Evolutionary conservation across 2,329 filamentous ascomycete genomes (phyloP).

Genomic region (Diaporthe caulivora): DNA sequence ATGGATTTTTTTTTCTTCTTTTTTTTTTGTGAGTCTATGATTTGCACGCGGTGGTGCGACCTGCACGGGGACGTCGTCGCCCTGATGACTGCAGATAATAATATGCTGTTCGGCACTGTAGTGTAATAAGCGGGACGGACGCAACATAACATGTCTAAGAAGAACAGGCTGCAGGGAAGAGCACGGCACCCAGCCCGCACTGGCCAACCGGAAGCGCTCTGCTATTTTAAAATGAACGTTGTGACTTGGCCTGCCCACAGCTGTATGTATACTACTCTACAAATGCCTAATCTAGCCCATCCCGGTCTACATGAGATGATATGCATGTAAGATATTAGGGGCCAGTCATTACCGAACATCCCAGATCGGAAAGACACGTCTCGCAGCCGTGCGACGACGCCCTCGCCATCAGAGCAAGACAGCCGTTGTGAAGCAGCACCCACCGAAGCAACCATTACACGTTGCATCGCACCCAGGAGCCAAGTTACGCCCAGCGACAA

Average conservation of each 20-base stretch:
- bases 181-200: not conserved
- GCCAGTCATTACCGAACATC: not conserved
- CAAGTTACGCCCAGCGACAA: not conserved
- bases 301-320: not conserved
- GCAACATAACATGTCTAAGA: not conserved
- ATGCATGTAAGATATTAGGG: not conserved
- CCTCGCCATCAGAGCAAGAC: not conserved
- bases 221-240: conserved; percentile 22
- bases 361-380: not conserved
- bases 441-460: not conserved
- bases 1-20: not conserved
- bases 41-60: conserved; percentile 7
- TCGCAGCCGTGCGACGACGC: not conserved
- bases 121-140: not conserved
- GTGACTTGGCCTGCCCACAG: conserved; percentile 19
- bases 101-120: not conserved
- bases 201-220: conserved; percentile 5
- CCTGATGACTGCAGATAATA: not conserved
- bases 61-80: not conserved
- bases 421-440: not conserved
- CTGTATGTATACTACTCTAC: too few relatives aligned
- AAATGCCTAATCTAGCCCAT: too few relatives aligned
- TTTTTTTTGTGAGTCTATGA: too few relatives aligned
- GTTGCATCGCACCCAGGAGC: not conserved
- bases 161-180: conserved; percentile 1